Evolutionary conservation across 139 green algal species (phyloP).

Genomic region (Micractinium sp.): DNA sequence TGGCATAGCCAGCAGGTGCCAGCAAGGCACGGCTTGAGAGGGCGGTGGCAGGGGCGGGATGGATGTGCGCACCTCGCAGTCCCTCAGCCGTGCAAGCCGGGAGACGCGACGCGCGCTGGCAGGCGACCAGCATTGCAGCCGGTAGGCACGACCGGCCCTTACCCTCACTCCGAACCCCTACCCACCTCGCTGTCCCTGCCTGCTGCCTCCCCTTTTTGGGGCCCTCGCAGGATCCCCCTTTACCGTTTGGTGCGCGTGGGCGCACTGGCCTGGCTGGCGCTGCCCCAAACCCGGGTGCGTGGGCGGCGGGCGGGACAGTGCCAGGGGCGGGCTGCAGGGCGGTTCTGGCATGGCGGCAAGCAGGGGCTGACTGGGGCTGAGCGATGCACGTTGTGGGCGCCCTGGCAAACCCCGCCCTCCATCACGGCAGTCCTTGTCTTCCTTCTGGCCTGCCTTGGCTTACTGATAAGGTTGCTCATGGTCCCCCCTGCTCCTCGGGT

Average conservation of each 20-base stretch:
- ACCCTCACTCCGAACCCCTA: neutral
- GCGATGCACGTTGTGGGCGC: neutral
- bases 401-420: no score
- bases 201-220: neutral
- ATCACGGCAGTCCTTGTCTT: neutral
- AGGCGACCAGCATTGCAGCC: neutral
- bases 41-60: no score
- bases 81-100: neutral
- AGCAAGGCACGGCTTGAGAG: no score
- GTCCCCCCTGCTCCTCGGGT: neutral
- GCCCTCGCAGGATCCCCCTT: conserved; percentile 36
- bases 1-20: neutral
- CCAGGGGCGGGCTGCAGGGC: neutral
- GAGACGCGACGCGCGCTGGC: neutral
- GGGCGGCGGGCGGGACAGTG: neutral
- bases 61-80: no score
- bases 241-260: conserved; percentile 31
- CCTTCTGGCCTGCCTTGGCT: neutral
- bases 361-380: neutral
- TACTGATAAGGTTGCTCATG: neutral
- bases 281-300: conserved; percentile 31
- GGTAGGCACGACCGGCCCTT: neutral
- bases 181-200: neutral
- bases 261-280: conserved; percentile 36
- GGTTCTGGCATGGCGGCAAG: neutral